Base-by-base conservation (phyloP, 257 asterid genomes). In the Solanum etuberosum region DNA sequence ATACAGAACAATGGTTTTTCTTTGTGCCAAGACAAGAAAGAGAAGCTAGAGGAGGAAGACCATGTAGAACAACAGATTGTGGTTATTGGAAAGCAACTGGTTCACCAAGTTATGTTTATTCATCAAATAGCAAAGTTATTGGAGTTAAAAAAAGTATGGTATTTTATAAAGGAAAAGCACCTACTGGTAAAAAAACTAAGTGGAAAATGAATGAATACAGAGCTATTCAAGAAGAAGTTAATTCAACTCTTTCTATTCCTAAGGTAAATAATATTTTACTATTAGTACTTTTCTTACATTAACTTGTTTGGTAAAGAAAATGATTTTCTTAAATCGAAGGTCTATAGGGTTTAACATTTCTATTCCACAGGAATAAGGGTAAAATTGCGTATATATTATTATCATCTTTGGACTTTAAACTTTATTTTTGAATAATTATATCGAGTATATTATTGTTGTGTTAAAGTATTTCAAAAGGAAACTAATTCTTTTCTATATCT, bases 1-100 rank as follows among this genome's bases (percentile, higher is more conserved):
- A 94, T 63, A 84, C 86, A 12, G 98, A 95, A 91, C 98, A 95
- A 25, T 95, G 98, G 98, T 95, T 95, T 89, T 95, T 94, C 92
- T 94, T 95, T 78, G 92, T 89, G 67, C 94, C 94, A 23, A 90
- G 93, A 84, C 94, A 91, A 77, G 95, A 94, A 85, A 90, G 96
- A 51, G 97, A 94, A 46, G 96, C 91, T 4, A 94, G 93, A 5
- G 97, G 98, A 2, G 98, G 98, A 61, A 90, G 94, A 87, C 94
- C 98, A 10, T 91, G 92, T 65, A 93, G 98, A 65, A 93, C 94
- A 43, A 95, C 98, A 1, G 87, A 40, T 40, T 83, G 92, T n/a
- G 98, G 98, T 4, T 95, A 94, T 90, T 95, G 98, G 98, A 95
- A 95, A 87, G 98, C 98, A 65, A 95, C 98, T 10, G 98, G 98